Evolutionary conservation across 345 rosid genomes (phyloP).

Genomic region (Jatropha curcas): DNA sequence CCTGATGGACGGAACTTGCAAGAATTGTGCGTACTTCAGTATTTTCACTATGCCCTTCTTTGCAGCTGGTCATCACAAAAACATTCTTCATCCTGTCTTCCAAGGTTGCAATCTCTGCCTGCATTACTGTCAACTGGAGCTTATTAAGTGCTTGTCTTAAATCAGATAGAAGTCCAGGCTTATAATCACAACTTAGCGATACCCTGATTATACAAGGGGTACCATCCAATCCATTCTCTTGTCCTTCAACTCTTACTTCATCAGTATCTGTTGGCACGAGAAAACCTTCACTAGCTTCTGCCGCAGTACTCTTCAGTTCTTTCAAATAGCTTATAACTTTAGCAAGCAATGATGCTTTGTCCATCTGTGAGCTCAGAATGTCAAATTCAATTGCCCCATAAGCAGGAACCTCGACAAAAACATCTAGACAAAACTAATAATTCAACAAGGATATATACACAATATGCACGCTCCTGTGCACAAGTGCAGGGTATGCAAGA

Average conservation of each 20-base stretch:
- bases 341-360: conserved; percentile 73
- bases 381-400: background rate
- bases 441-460: background rate
- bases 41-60: conserved; percentile 12
- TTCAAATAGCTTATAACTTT: conserved; percentile 54
- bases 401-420: background rate
- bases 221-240: conserved; percentile 22
- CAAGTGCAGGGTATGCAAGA: background rate
- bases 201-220: conserved; percentile 36
- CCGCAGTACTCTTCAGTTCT: conserved; percentile 48
- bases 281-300: conserved; percentile 45
- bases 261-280: conserved; percentile 55
- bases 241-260: conserved; percentile 51
- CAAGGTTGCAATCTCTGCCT: conserved; percentile 55
- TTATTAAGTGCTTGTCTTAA: conserved; percentile 47
- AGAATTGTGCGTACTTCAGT: conserved; percentile 22
- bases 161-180: conserved; percentile 51
- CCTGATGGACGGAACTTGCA: conserved; percentile 30
- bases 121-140: conserved; percentile 44
- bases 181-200: conserved; percentile 55
- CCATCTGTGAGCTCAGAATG: conserved; percentile 46
- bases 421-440: background rate
- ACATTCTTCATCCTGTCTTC: conserved; percentile 49
- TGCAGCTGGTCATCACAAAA: conserved; percentile 40
- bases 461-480: background rate